Conservation (phyloP, 2,329 filamentous ascomycete genomes). For the Microsporum audouinii region DNA sequence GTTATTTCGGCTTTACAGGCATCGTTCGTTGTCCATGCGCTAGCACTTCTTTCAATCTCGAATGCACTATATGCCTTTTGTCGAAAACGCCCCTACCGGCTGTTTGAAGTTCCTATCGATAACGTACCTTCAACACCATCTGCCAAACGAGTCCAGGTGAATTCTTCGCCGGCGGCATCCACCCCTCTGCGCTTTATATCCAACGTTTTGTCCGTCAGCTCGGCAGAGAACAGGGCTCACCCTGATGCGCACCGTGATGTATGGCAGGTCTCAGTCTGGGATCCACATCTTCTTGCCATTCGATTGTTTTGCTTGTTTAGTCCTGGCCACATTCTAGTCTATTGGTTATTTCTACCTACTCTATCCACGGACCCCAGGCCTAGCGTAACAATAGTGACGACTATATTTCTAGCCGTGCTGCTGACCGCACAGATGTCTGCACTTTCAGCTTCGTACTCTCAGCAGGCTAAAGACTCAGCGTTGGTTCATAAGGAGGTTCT, state of each 20-base stretch:
- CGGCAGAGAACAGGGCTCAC: slow-evolving; percentile 72
- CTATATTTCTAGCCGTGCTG: slow-evolving; percentile 61
- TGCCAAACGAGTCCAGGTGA: slow-evolving; percentile 75
- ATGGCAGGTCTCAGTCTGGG: slow-evolving; percentile 91
- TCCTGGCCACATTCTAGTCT: slow-evolving; percentile 82
- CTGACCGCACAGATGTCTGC: slow-evolving; percentile 67
- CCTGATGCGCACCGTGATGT: slow-evolving; percentile 67
- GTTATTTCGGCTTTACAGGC: slow-evolving; percentile 39
- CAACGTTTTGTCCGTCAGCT: slow-evolving; percentile 54
- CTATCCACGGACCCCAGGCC: slow-evolving; percentile 63
- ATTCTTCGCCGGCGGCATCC: slow-evolving; percentile 65
- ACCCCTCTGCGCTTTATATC: slow-evolving; percentile 69
- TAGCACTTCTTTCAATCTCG: slow-evolving; percentile 53
- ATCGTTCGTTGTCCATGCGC: slow-evolving; percentile 57
- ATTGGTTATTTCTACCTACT: slow-evolving; percentile 77
- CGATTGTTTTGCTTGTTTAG: slow-evolving; percentile 83
- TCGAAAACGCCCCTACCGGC: slow-evolving; percentile 72
- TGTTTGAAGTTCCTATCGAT: slow-evolving; percentile 82
- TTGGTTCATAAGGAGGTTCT: slow-evolving; percentile 86
- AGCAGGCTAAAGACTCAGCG: slow-evolving; percentile 72
- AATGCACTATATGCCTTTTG: slow-evolving; percentile 77
- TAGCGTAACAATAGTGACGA: slow-evolving; percentile 74
- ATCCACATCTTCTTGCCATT: slow-evolving; percentile 73
- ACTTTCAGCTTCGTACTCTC: slow-evolving; percentile 61
- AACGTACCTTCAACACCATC: slow-evolving; percentile 66